Percentiles rank a stretch among this genome's conserved stretches.
Conservation (phyloP, 2,329 filamentous ascomycete species). For the Calonectria pteridis region DNA sequence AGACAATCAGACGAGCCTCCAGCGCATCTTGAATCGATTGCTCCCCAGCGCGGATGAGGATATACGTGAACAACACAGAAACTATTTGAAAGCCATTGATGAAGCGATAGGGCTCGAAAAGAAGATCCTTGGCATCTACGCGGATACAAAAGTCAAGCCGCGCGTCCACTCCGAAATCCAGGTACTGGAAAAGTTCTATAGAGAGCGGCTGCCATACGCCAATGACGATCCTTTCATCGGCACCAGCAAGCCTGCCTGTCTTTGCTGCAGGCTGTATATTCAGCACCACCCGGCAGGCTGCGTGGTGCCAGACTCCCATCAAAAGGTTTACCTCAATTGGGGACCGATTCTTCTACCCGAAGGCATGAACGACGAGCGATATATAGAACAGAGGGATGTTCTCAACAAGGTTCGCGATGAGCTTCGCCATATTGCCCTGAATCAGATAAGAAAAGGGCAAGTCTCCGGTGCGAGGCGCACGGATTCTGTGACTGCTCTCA, state of each 20-base stretch:
- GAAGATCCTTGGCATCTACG: constrained; percentile 27
- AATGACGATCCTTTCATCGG: constrained; percentile 59
- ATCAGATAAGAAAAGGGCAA: neutral
- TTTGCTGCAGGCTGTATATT: constrained; percentile 62
- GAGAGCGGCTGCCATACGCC: constrained; percentile 48
- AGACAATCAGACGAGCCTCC: constrained; percentile 46
- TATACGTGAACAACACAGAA: neutral
- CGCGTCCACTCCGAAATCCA: constrained; percentile 59
- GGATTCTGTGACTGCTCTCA: constrained; percentile 35
- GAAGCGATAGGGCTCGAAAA: constrained; percentile 16
- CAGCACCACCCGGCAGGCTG: constrained; percentile 51
- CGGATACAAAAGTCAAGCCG: constrained; percentile 38
- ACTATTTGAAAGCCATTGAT: constrained; percentile 17
- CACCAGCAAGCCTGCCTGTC: constrained; percentile 65
- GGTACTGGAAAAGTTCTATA: constrained; percentile 49
- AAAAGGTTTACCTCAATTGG: constrained; percentile 58
- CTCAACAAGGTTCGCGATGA: constrained; percentile 26
- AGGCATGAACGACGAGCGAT: constrained; percentile 23
- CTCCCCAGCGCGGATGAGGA: constrained; percentile 23
- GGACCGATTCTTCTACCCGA: constrained; percentile 37
- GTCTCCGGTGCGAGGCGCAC: constrained; percentile 5
- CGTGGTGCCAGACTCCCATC: constrained; percentile 51
- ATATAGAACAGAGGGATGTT: constrained; percentile 22
- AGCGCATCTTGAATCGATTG: constrained; percentile 51
- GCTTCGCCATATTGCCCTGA: constrained; percentile 4